Evolutionary conservation across 2,329 filamentous ascomycete species (phyloP).

Genomic region (Diaporthe ilicicola): DNA sequence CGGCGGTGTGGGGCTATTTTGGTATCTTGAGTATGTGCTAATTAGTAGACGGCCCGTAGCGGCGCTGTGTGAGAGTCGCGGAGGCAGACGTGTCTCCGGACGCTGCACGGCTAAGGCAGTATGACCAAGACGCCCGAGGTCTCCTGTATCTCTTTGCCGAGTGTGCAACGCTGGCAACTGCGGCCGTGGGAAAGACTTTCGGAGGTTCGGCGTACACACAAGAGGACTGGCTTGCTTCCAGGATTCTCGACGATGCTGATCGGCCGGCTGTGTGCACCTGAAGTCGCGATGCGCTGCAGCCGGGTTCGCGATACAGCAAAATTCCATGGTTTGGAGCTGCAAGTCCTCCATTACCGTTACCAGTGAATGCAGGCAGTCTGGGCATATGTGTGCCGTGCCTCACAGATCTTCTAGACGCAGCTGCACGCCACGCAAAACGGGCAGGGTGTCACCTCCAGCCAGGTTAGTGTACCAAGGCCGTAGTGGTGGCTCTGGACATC

Average conservation of each 20-base stretch:
- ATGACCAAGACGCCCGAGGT: not conserved
- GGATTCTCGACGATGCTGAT: not conserved
- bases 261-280: not conserved
- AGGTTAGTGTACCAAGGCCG: not conserved
- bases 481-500: not conserved
- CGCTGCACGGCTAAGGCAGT: not conserved
- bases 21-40: not conserved
- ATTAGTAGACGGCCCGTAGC: not conserved
- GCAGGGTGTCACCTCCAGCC: not conserved
- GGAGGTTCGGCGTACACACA: not conserved
- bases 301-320: not conserved
- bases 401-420: constrained; percentile 5
- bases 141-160: not conserved
- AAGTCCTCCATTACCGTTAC: not conserved
- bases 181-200: not conserved
- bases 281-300: not conserved
- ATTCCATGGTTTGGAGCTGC: not conserved
- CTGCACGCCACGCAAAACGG: constrained; percentile 7
- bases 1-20: too few relatives aligned
- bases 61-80: too few relatives aligned
- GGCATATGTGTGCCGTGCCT: constrained; percentile 16
- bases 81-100: not conserved
- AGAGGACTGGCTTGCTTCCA: constrained; percentile 8
- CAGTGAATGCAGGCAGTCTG: constrained; percentile 7
- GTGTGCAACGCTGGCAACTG: not conserved